phyloP scores from a whole-genome alignment of 805 yeast genomes.

The Candida nonsorbophila region DNA sequence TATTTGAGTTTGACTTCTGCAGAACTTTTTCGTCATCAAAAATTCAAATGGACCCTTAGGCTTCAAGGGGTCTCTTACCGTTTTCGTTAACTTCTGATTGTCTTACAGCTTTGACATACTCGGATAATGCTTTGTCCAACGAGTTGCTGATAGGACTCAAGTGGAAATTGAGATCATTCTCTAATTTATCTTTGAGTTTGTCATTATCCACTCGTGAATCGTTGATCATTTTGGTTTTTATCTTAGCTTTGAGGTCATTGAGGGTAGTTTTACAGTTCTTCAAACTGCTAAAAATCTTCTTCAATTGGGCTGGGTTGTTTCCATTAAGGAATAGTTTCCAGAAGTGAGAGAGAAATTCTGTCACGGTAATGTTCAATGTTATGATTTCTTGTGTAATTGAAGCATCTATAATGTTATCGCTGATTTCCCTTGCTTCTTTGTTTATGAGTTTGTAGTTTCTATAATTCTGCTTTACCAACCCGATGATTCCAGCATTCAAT shows the following conservation, averaged over 20 bases:
- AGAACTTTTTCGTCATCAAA: neutral
- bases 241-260: conserved; percentile 19
- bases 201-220: conserved; percentile 20
- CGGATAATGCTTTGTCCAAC: conserved; percentile 28
- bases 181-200: conserved; percentile 26
- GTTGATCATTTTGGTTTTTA: conserved; percentile 8
- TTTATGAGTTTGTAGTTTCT: conserved; percentile 19
- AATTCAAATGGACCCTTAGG: neutral
- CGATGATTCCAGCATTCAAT: conserved; percentile 24
- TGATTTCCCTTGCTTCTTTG: conserved; percentile 2
- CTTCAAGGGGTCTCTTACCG: conserved; percentile 25
- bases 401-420: conserved; percentile 1
- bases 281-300: conserved; percentile 30
- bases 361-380: conserved; percentile 32
- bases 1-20: too few relatives aligned
- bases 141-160: conserved; percentile 25
- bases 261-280: conserved; percentile 28
- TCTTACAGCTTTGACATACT: conserved; percentile 26
- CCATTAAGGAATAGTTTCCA: conserved; percentile 35
- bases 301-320: conserved; percentile 31
- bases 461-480: conserved; percentile 29
- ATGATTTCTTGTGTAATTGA: conserved; percentile 30
- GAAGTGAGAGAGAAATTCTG: conserved; percentile 39
- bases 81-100: conserved; percentile 20
- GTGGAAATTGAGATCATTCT: conserved; percentile 27